phyloP scores from a whole-genome alignment of 768 basidiomycete species.

The Lepiota venenata region DNA sequence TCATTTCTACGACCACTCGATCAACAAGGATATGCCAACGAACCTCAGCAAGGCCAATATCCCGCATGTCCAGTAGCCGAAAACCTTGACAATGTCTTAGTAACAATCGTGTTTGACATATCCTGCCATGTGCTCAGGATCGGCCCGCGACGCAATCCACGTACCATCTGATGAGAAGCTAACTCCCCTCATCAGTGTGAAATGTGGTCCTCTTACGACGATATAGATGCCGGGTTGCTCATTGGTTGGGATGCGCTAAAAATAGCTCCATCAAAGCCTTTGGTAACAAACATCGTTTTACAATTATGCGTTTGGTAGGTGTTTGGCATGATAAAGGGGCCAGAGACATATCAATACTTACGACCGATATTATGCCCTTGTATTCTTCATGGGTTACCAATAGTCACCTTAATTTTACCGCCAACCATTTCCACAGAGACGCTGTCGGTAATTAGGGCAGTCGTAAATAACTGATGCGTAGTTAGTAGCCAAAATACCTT shows the following conservation, averaged over 20 bases:
- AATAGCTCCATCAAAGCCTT: background rate
- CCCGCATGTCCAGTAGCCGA: too few species aligned
- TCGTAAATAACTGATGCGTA: background rate
- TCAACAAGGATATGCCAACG: too few species aligned
- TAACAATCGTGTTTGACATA: background rate
- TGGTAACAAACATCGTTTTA: background rate
- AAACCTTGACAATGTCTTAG: background rate
- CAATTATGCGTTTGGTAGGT: too few species aligned
- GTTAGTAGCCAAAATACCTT: slow-evolving; percentile 38
- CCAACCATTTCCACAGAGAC: slow-evolving; percentile 42
- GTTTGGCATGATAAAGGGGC: too few species aligned
- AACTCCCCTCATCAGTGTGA: background rate
- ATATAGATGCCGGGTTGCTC: background rate
- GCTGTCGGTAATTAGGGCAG: slow-evolving; percentile 24
- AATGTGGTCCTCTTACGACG: background rate
- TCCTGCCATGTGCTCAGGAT: background rate
- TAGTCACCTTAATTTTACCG: slow-evolving; percentile 43
- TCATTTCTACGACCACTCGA: too few species aligned
- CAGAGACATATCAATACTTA: too few species aligned
- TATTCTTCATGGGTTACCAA: slow-evolving; percentile 26
- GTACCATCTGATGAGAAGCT: background rate
- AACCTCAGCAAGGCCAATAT: too few species aligned
- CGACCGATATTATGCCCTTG: background rate
- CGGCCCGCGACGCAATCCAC: background rate
- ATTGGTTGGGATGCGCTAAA: background rate